Conservation (phyloP, 2,329 filamentous ascomycete species). For the Botrytis fabae region DNA sequence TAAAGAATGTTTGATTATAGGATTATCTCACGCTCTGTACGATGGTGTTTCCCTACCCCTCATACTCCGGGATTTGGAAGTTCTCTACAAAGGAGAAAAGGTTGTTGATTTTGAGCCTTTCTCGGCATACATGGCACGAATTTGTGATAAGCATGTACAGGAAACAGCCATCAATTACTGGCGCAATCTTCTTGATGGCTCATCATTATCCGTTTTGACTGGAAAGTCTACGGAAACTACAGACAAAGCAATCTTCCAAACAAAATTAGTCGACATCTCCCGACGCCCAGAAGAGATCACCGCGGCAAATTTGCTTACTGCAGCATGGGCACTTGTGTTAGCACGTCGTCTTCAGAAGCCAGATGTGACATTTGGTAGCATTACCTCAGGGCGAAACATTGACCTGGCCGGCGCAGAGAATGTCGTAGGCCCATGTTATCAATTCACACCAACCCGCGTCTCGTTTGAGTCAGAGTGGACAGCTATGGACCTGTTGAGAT, state of each 20-base stretch:
- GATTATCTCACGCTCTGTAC: constrained; percentile 58
- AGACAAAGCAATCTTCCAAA: constrained; percentile 41
- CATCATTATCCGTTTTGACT: constrained; percentile 27
- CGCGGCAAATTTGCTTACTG: constrained; percentile 46
- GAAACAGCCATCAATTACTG: constrained; percentile 45
- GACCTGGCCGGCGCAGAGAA: constrained; percentile 43
- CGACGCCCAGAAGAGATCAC: constrained; percentile 43
- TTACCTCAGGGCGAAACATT: constrained; percentile 47
- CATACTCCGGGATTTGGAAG: constrained; percentile 30
- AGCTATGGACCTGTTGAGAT: constrained; percentile 39
- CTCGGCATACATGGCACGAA: constrained; percentile 43
- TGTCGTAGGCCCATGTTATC: constrained; percentile 49
- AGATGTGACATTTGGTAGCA: constrained; percentile 35
- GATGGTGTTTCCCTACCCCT: constrained; percentile 61
- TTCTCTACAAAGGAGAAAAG: constrained; percentile 41
- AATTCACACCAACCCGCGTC: constrained; percentile 48
- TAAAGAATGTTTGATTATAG: constrained; percentile 43
- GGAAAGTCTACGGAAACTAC: constrained; percentile 24
- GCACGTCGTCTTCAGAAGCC: constrained; percentile 34
- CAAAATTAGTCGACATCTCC: constrained; percentile 33
- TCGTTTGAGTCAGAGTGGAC: constrained; percentile 42
- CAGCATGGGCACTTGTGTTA: constrained; percentile 47
- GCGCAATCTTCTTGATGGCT: constrained; percentile 45
- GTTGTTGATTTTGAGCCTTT: constrained; percentile 43
- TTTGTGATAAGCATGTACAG: constrained; percentile 32